Evolutionary conservation across 1,284 basidiomycete species (phyloP).

Genomic region (Gymnopus androsaceus): DNA sequence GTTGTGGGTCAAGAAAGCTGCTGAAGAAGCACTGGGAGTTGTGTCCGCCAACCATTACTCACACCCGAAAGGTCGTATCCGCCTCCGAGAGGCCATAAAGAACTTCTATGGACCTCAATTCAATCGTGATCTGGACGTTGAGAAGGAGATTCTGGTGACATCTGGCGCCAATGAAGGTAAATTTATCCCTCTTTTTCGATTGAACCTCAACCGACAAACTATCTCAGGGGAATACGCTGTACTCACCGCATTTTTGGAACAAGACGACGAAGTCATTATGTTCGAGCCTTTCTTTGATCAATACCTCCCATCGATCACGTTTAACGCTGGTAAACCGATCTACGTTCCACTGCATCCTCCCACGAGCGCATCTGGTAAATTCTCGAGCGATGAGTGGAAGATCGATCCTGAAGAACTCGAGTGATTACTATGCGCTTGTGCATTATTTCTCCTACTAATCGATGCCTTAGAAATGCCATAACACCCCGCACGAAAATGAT

Average conservation of each 20-base stretch:
- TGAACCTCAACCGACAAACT: neutral
- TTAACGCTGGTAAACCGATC: conserved; percentile 91
- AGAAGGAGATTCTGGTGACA: conserved; percentile 90
- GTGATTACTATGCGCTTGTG: conserved; percentile 39
- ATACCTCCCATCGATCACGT: conserved; percentile 89
- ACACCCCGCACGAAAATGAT: conserved; percentile 90
- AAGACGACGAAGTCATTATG: conserved; percentile 96
- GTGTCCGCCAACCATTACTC: conserved; percentile 87
- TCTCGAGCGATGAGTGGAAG: conserved; percentile 81
- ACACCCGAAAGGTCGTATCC: conserved; percentile 84
- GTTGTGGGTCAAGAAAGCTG: conserved; percentile 81
- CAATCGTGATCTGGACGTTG: conserved; percentile 75
- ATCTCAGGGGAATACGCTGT: conserved; percentile 84
- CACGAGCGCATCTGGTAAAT: conserved; percentile 48
- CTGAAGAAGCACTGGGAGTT: conserved; percentile 67
- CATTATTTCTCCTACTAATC: neutral
- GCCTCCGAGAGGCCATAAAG: conserved; percentile 84
- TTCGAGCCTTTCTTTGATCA: conserved; percentile 99
- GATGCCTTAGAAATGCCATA: conserved; percentile 65
- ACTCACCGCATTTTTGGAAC: conserved; percentile 84
- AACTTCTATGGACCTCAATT: conserved; percentile 76
- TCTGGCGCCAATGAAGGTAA: conserved; percentile 95
- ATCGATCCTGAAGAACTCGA: conserved; percentile 86
- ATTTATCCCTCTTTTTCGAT: conserved; percentile 16
- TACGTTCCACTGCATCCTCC: conserved; percentile 96